Conservation (phyloP, 2,329 filamentous ascomycete genomes). For the Fusarium decemcellulare region DNA sequence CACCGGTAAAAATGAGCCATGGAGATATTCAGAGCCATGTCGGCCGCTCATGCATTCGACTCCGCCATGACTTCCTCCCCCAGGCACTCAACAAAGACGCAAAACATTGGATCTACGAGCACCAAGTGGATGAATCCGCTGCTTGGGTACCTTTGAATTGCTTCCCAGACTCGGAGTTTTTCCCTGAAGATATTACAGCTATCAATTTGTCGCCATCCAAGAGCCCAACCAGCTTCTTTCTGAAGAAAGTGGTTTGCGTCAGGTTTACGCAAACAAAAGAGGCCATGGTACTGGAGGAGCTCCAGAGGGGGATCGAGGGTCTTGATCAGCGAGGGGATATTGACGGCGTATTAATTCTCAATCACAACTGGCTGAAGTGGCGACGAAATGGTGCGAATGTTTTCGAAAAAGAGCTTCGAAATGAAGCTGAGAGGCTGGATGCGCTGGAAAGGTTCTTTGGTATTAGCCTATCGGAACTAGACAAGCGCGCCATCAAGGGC, state of each 20-base stretch:
- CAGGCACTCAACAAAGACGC: conserved; percentile 41
- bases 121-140: conserved; percentile 36
- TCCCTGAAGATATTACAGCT: conserved; percentile 60
- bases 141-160: conserved; percentile 64
- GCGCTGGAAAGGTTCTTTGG: neutral
- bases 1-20: too few relatives aligned
- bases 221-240: conserved; percentile 53
- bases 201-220: conserved; percentile 59
- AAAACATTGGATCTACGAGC: conserved; percentile 58
- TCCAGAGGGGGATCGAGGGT: neutral
- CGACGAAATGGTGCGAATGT: neutral
- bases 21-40: too few relatives aligned
- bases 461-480: neutral
- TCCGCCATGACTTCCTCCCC: conserved; percentile 50
- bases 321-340: neutral
- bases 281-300: neutral
- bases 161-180: conserved; percentile 64
- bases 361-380: neutral
- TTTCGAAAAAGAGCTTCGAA: neutral
- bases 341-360: neutral
- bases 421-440: neutral
- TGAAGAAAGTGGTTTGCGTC: conserved; percentile 53
- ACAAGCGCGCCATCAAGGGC: too few relatives aligned
- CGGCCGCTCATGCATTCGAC: conserved; percentile 40
- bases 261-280: conserved; percentile 50